Evolutionary conservation across 352 stramenopile genomes (phyloP), one percentile per base, ranked within the genome.

Genomic region (Globisporangium canariense): DNA sequence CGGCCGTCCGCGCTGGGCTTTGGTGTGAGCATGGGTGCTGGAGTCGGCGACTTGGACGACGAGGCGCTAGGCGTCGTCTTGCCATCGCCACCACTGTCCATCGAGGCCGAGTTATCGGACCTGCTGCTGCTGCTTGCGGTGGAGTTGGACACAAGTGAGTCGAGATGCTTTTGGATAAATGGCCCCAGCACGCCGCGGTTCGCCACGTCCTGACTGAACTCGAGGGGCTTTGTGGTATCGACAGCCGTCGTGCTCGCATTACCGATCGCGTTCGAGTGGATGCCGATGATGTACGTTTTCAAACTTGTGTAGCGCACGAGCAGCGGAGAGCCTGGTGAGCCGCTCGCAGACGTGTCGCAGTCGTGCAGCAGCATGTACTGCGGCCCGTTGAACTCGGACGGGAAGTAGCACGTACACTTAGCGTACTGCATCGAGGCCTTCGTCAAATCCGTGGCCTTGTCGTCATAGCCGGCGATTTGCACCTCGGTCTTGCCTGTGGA

Each of bases 261-360:
- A 11, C 72, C 78, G 3, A 86, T 77, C 1, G 62, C 62, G 40
- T 81, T 83, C 7, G 75, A 73, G 56, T 87, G 77, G 58, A 89
- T 79, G n/a, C 79, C 77, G 40, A 91, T 66, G 53, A 88, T 81
- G 58, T 86, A 86, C 22, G 81, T 88, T 55, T 84, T 65, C 43
- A 85, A 59, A 53, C 61, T 75, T 22, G 77, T 74, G 60, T 80
- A 88, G 14, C 76, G 74, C 52, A 88, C 79, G 7, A 91, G 65
- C 71, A 92, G 65, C 0, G 81, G 81, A 1, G 83, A 79, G 0
- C 83, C 83, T 1, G 73, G 66, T 2, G 77, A 86, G 1, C 75
- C 73, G n/a, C 71, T 71, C 1, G 20, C 25, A 8, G 77, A 81
- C 9, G 81, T 81, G 51, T 90, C 78, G 36, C 83, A 90, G 58